Evolutionary conservation across 306 rosid genomes (phyloP), one percentile per base, ranked within the genome.

Genomic region (Hippophae rhamnoides): DNA sequence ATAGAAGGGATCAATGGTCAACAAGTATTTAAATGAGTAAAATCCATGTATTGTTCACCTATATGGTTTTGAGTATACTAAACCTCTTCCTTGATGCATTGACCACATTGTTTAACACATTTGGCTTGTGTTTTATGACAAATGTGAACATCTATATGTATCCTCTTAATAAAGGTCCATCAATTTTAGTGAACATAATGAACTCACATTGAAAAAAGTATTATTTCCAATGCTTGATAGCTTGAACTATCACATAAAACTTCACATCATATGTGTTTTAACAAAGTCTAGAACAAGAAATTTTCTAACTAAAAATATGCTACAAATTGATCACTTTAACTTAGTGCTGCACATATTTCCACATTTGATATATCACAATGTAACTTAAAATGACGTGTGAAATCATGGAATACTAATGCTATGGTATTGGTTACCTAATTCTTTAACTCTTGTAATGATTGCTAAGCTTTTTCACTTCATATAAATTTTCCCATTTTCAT

Each of bases 211-310:
- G 43, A 5, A 60, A 25, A 0, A 60, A 8, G 47, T 60, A 60
- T 6, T 60, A 53, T 3, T 41, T 8, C 44, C 64, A 60, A 45
- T 44, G 41, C 8, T 44, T 44, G 9, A 25, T 7, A 0, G 52
- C 47, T 3, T 25, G 52, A 7, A 43, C 41, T 0, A 59, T n/a
- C 6, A 13, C 65, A 26, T 61, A 25, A 9, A 47, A 45, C 42
- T 47, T 54, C 31, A 59, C 44, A 23, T 47, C 65, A 10, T 61
- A 61, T 7, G 42, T 61, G 43, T 10, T 38, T 13, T 57, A 57
- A 1, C 18, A 18, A 1, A 13, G 2, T 25, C 6, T 40, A 5
- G 61, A 38, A 9, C 61, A 18, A 6, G 13, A 10, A 10, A 57
- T 8, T 25, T 57, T 57, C 7, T 57, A 13, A 12, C 44, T 57